These are phyloP conservation scores for Trametes versicolor DNA, from an alignment of 1,284 basidiomycete genomes.

Conservation along the genomic window DNA sequence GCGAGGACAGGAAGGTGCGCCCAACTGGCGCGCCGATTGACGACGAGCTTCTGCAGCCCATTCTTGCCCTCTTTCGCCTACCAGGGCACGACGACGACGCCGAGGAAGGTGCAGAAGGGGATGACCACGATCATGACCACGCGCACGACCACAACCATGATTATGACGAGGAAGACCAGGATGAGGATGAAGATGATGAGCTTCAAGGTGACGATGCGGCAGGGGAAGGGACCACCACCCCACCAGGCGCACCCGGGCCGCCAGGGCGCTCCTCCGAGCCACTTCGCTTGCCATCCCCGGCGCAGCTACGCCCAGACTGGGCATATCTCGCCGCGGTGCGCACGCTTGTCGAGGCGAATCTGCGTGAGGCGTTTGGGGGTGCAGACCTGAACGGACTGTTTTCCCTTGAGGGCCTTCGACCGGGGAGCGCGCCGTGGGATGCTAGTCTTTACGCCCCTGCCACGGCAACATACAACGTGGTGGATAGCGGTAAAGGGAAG, in stretches of 20 bases:
- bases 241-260: not conserved
- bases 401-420: conserved; percentile 52
- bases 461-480: not conserved
- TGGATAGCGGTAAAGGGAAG: conserved; percentile 22
- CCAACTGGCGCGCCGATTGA: not conserved
- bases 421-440: conserved; percentile 53
- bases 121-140: not conserved
- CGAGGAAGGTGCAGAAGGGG: conserved; percentile 11
- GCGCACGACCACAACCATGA: conserved; percentile 2
- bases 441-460: conserved; percentile 19
- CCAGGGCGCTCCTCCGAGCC: not conserved
- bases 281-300: conserved; percentile 21
- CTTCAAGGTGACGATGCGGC: not conserved
- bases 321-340: conserved; percentile 42
- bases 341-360: conserved; percentile 38
- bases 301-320: conserved; percentile 41
- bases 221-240: not conserved
- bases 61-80: conserved; percentile 25
- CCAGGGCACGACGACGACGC: conserved; percentile 5
- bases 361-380: conserved; percentile 28
- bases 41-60: conserved; percentile 28
- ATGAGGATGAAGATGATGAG: not conserved
- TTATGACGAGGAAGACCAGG: conserved; percentile 2
- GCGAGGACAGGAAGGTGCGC: conserved; percentile 21
- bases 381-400: conserved; percentile 48